Evolutionary conservation across 106 monocot genomes (phyloP), one percentile per base, ranked within the genome.

Genomic region (Agapanthus africanus): DNA sequence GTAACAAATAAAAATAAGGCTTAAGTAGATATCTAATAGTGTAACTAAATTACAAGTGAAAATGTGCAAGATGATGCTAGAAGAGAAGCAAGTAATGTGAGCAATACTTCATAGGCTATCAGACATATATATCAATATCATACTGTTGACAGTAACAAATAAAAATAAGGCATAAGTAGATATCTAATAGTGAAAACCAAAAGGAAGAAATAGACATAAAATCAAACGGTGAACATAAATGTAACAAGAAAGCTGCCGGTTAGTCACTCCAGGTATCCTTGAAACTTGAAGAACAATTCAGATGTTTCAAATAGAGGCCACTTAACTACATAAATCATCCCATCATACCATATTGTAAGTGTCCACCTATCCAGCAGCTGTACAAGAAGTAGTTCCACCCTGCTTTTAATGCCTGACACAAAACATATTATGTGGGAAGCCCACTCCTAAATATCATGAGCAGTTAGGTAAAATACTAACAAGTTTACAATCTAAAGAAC

Each of bases 331-430:
- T 70, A 62, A 68, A 76, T 77, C 44, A 21, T 79, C 77, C 84
- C 37, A 77, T 76, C 79, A 81, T 81, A 73, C 81, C 79, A 83
- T 84, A 74, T 79, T 30, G 19, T 68, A 71, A 81, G 46, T 4
- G 57, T 59, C 65, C 60, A 41, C 83, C 72, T 76, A 78, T 69
- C 38, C 75, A 37, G 66, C 70, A 66, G 83, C 81, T 68, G 72
- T 72, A 75, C 74, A 73, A 62, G 59, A 76, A 59, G 78, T 13
- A 75, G 70, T 77, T 73, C 78, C 77, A 38, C 64, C 63, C 47
- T 73, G 79, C 77, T 79, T 80, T 82, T 83, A 70, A 47, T 63
- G 52, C 81, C 75, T 84, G 81, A 68, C 71, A 69, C 72, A 83
- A 39, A 75, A 79, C 60, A 82, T 72, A 63, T 68, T 76, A 78